Conservation (phyloP, 2,329 filamentous ascomycete species). For the Tolypocladium cylindrosporum region DNA sequence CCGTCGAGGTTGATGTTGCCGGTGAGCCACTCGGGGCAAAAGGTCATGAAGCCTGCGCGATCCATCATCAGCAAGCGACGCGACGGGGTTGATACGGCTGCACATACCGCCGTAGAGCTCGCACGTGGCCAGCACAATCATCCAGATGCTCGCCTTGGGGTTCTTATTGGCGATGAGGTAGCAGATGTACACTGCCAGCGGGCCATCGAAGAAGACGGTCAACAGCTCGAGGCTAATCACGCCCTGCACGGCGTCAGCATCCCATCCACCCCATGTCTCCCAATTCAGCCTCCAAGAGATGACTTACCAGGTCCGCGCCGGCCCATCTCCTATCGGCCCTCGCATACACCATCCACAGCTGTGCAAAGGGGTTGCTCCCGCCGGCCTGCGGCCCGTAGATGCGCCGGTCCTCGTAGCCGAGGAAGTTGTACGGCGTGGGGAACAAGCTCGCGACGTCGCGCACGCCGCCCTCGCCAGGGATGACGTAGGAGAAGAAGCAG, state of each 20-base stretch:
- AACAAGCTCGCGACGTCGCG: slow-evolving; percentile 23
- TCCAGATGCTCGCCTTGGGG: slow-evolving; percentile 47
- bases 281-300: neutral
- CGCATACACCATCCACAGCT: slow-evolving; percentile 61
- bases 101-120: slow-evolving; percentile 55
- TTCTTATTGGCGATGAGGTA: slow-evolving; percentile 48
- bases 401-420: slow-evolving; percentile 33
- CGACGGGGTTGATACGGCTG: neutral
- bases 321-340: slow-evolving; percentile 55
- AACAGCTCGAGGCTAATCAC: slow-evolving; percentile 56
- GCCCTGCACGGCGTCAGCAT: slow-evolving; percentile 22
- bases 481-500: slow-evolving; percentile 65
- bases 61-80: neutral
- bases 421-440: slow-evolving; percentile 41
- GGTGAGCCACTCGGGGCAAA: slow-evolving; percentile 59
- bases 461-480: slow-evolving; percentile 16
- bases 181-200: slow-evolving; percentile 49
- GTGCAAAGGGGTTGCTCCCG: slow-evolving; percentile 42
- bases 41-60: slow-evolving; percentile 56
- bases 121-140: slow-evolving; percentile 54
- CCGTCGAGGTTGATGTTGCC: slow-evolving; percentile 52
- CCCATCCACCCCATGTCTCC: neutral
- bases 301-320: slow-evolving; percentile 45
- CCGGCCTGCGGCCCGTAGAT: slow-evolving; percentile 49
- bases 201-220: slow-evolving; percentile 53